A percentile compares a stretch with the other conserved stretches of the same genome.
Evolutionary conservation across 75 land plant genomes (phyloP).

Genomic region (Pinus taeda): DNA sequence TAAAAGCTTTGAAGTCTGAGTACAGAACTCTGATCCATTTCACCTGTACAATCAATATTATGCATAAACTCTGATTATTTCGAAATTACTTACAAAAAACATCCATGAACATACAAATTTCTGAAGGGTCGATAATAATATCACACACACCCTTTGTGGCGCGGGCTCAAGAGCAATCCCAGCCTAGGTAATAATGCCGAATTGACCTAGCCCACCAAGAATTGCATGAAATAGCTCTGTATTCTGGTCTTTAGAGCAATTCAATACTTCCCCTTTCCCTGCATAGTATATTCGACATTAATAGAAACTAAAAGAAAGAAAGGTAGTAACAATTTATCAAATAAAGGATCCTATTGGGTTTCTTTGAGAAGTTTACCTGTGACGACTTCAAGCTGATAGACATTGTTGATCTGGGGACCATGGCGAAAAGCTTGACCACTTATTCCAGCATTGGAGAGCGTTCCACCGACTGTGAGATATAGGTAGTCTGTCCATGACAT

Average conservation of each 20-base stretch:
- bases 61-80: no score
- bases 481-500: constrained; percentile 48
- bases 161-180: constrained; percentile 38
- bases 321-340: no score
- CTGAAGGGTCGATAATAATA: no score
- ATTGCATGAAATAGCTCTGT: constrained; percentile 40
- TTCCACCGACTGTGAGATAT: constrained; percentile 46
- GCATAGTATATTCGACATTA: not conserved
- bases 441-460: constrained; percentile 51
- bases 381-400: constrained; percentile 40
- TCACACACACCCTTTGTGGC: constrained; percentile 26
- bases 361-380: constrained; percentile 29
- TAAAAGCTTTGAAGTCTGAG: constrained; percentile 33
- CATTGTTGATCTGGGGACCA: constrained; percentile 48
- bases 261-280: constrained; percentile 49
- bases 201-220: constrained; percentile 54
- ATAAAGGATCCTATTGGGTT: no score
- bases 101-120: no score
- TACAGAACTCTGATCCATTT: constrained; percentile 49
- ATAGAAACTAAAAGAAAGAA: no score
- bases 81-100: no score
- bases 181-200: constrained; percentile 50
- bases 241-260: constrained; percentile 27
- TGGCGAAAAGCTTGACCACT: constrained; percentile 46
- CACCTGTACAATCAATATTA: constrained; percentile 18